Base-by-base conservation (phyloP, 2,329 filamentous ascomycete genomes). In the Ophiognomonia clavigignenti-juglandacearum region DNA sequence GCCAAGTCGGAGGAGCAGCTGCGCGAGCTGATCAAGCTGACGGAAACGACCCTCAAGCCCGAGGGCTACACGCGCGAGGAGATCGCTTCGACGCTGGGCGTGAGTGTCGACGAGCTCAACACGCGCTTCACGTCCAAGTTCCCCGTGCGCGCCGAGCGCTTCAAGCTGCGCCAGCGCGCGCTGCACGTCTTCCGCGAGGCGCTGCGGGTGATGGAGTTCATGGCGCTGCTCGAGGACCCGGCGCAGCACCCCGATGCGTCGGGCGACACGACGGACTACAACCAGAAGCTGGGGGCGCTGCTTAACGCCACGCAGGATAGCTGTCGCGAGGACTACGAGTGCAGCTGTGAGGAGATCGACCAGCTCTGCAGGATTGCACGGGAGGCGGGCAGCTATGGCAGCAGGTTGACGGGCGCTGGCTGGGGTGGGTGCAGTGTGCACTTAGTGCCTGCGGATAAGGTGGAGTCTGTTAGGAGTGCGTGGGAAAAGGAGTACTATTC, bases 341-440 rank as follows among this genome's bases (percentile, higher is more conserved):
- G 92, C 71, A 93, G 86, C 59, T 95, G 88, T 58, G 83, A 87
- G 0, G 91, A 97, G 66, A 79, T 97, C n/a, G 92, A 98, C 64
- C 77, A 88, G 52, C 78, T 98, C 31, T 97, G 92, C 65, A 65
- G 74, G 32, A 85, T 97, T 55, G 91, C 91, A 0, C 76, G 83
- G 23, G 74, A 72, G 14, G 87, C 87, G 1, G 93, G 93, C 2
- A 82, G 87, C 16, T 90, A 89, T 62, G 93, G 92, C 23, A 90
- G 86, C 57, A 75, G 92, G 22, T 70, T 96, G 57, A 97, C 92
- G 0, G 93, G 93, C 32, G 93, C 93, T 1, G 93, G 93, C 3
- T 98, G 93, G 93, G 93, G 93, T 52, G 93, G 93, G 3, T 97
- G 93, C 70, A 93, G 82, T 51, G 92, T 98, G 48, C 93, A 98